Base-by-base conservation (phyloP, 2,329 filamentous ascomycete species). In the Diaporthe sp. region DNA sequence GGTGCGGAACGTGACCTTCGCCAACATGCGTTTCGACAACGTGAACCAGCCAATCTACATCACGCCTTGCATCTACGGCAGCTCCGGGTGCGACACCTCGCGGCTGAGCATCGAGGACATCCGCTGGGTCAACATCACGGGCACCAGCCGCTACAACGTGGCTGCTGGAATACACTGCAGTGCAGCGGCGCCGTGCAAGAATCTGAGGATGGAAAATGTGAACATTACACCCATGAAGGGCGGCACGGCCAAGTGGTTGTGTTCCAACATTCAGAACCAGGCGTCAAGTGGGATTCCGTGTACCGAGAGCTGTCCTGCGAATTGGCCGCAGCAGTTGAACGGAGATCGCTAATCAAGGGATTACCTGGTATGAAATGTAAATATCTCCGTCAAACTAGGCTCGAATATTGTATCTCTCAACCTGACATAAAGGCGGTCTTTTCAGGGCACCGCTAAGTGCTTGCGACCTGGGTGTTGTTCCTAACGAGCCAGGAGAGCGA, bases 11-110 rank as follows among this genome's bases (percentile, higher is more conserved):
- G 80, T 87, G 34, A 87, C 85, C 1, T 87, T 87, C 78, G 80
- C 82, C 76, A 86, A 87, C 81, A 81, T 85, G 73, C 65, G 77
- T 19, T 80, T 84, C 76, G 79, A 82, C 58, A 80, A 86, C 78
- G 86, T 88, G 76, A 86, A 88, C 79, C 86, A 88, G 79, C 87
- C 86, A 17, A 87, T 88, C 77, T 88, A 88, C 79, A 82, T 88
- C 17, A 86, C 85, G 5, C 81, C 84, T 0, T 88, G 86, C 77
- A 88, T 87, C 78, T 88, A 87, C 81, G 81, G 81, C 25, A 80
- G 75, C 68, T 77, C 79, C 55, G 82, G 81, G 73, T 87, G 85
- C 80, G 85, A 87, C 77, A 79, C 78, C 22, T 85, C 82, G 46
- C 82, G 83, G 58, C 80, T 87, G 55, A 80, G 85, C 69, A 88